Percentiles rank a stretch among this genome's conserved stretches.
phyloP scores from a whole-genome alignment of 441 rosid species.

The Melastoma candidum region DNA sequence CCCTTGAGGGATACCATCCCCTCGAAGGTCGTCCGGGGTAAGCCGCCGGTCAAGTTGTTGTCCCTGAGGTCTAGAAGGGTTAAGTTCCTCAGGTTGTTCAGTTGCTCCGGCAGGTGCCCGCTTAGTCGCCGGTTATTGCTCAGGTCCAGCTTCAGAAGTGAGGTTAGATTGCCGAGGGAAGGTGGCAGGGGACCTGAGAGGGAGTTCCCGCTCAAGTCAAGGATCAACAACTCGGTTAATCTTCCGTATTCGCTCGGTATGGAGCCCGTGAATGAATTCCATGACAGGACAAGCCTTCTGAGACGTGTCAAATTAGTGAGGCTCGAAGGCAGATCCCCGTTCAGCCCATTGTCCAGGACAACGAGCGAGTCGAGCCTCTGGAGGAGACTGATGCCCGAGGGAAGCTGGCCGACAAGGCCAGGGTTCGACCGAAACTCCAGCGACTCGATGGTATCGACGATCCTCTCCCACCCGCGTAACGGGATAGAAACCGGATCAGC shows the following conservation, averaged over 20 bases:
- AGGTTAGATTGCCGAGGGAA: constrained; percentile 39
- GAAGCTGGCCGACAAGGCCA: constrained; percentile 59
- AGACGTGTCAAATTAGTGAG: constrained; percentile 40
- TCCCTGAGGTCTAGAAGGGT: constrained; percentile 68
- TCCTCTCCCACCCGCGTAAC: constrained; percentile 39
- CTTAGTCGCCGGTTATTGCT: constrained; percentile 53
- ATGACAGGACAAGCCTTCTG: constrained; percentile 61
- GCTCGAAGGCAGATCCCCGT: constrained; percentile 40
- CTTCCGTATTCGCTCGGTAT: constrained; percentile 48
- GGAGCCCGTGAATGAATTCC: constrained; percentile 47
- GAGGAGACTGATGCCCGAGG: constrained; percentile 41
- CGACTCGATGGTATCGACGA: constrained; percentile 46
- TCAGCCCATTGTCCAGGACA: constrained; percentile 52
- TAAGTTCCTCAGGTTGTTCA: constrained; percentile 45
- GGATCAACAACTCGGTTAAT: constrained; percentile 44
- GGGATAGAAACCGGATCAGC: constrained; percentile 35
- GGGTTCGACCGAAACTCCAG: constrained; percentile 75
- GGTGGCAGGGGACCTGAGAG: constrained; percentile 56
- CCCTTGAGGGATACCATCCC: constrained; percentile 55
- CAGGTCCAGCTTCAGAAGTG: constrained; percentile 74
- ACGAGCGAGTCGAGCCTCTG: constrained; percentile 63
- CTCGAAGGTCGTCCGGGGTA: constrained; percentile 35
- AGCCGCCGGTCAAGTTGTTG: constrained; percentile 62
- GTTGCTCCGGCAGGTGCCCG: constrained; percentile 41
- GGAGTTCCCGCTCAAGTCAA: constrained; percentile 69